Base-by-base conservation (phyloP, 2,329 filamentous ascomycete genomes). In the Phialocephala subalpina region DNA sequence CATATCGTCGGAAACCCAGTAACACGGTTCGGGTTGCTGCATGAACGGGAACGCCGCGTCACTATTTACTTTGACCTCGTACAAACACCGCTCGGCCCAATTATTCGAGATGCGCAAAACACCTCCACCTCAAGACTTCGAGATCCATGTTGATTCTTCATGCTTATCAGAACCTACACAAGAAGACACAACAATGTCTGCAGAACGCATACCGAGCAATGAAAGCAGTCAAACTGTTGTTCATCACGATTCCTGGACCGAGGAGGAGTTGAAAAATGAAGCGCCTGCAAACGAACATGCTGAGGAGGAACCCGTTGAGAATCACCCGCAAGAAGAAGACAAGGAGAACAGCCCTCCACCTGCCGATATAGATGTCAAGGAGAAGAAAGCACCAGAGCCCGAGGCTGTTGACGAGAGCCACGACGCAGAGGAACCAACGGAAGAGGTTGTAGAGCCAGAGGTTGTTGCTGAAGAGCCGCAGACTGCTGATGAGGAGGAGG, bases 91-190 rank as follows among this genome's bases (percentile, higher is more conserved):
- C 25, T 33, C 47, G 29, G 38, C 47, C 57, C 27, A 56, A 18
- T 49, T 36, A 55, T 38, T 62, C 59, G 62, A 61, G 22, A 75
- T 74, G 72, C 57, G 67, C 42, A 74, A 72, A 65, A 59, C 69
- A 27, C 65, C 66, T 47, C 64, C 70, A 42, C 67, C 58, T 20
- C 56, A 67, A 33, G 69, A 72, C 38, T 76, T 76, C 65, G 67
- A 70, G 49, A 75, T 76, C 49, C 73, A 76, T 62, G 73, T 76
- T 35, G 75, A 76, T 60, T 60, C 65, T 16, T 75, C 73, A 18
- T 73, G 72, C 58, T 58, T 75, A 47, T 71, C 69, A 22, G 65
- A 75, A 29, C 64, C 58, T 20, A 67, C 62, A 35, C 67, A 68
- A 14, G 52, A 60, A 40, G 66, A 69, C 35, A 67, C 62, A 55